These are phyloP conservation scores for Pyrus pyrifolia DNA, from an alignment of 306 rosid genomes.

Conservation along the genomic window DNA sequence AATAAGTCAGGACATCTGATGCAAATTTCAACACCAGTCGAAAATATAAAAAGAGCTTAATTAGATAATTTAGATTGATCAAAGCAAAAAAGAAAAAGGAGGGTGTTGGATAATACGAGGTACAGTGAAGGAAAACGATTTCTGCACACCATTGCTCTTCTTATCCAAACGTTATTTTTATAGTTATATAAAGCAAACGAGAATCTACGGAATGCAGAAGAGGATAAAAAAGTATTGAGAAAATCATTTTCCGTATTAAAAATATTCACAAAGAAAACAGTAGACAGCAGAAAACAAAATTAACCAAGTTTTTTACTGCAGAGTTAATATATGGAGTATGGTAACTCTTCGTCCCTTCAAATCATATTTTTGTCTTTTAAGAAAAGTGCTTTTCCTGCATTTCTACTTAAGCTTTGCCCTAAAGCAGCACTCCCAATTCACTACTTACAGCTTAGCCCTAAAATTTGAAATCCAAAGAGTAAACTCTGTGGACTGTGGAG, in stretches of 20 bases:
- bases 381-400: background rate
- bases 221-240: no score
- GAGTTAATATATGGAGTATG: background rate
- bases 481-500: background rate
- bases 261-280: no score
- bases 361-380: background rate
- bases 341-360: background rate
- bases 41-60: background rate
- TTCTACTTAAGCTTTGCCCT: background rate
- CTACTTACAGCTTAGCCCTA: background rate
- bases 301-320: background rate
- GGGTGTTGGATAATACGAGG: background rate
- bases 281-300: background rate
- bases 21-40: constrained; percentile 15
- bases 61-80: background rate
- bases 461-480: background rate
- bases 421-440: no score
- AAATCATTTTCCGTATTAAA: no score
- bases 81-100: background rate
- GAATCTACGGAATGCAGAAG: no score
- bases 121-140: background rate
- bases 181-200: no score
- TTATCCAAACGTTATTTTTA: no score
- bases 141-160: fast-evolving
- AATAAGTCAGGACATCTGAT: constrained; percentile 23